Percentiles rank a stretch among this genome's conserved stretches.
These are phyloP conservation scores for Colletotrichum higginsianum DNA, from an alignment of 2,329 filamentous ascomycete genomes.

Conservation along the genomic window DNA sequence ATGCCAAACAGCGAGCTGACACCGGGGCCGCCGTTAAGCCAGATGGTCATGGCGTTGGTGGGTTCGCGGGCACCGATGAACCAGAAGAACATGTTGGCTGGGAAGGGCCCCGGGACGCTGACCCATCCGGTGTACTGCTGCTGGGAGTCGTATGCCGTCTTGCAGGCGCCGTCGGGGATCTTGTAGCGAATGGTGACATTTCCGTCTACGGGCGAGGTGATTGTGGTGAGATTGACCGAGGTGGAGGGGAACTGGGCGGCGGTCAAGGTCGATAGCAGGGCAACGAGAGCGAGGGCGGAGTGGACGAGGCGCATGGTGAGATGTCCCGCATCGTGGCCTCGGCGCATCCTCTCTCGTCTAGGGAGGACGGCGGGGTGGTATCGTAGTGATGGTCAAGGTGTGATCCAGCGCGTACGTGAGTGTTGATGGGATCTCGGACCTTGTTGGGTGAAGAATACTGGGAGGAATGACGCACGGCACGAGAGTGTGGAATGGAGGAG, in stretches of 20 bases:
- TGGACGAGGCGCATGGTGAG: slow-evolving; percentile 37
- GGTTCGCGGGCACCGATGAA: slow-evolving; percentile 62
- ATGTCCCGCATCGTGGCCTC: slow-evolving; percentile 38
- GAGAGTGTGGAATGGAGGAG: slow-evolving; percentile 1
- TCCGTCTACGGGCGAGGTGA: slow-evolving; percentile 73
- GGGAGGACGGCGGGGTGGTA: not conserved
- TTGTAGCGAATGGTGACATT: slow-evolving; percentile 80
- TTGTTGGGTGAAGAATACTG: slow-evolving; percentile 1
- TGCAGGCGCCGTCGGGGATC: slow-evolving; percentile 71
- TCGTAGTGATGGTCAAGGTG: not conserved
- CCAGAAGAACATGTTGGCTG: slow-evolving; percentile 68
- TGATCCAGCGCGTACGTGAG: not conserved
- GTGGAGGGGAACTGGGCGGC: slow-evolving; percentile 40
- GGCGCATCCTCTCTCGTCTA: slow-evolving; percentile 36
- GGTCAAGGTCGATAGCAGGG: slow-evolving; percentile 25
- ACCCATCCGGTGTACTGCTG: slow-evolving; percentile 82
- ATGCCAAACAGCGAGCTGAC: slow-evolving; percentile 76
- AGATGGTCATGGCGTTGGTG: slow-evolving; percentile 67
- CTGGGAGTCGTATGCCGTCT: slow-evolving; percentile 75
- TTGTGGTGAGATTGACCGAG: slow-evolving; percentile 64
- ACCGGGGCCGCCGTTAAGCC: slow-evolving; percentile 78
- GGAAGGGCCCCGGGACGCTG: slow-evolving; percentile 68
- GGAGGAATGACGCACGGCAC: slow-evolving; percentile 19
- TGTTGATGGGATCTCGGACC: not conserved
- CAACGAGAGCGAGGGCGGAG: slow-evolving; percentile 27